These are phyloP conservation scores for Gnetum montanum DNA, from an alignment of 75 land plant species.

Conservation along the genomic window DNA sequence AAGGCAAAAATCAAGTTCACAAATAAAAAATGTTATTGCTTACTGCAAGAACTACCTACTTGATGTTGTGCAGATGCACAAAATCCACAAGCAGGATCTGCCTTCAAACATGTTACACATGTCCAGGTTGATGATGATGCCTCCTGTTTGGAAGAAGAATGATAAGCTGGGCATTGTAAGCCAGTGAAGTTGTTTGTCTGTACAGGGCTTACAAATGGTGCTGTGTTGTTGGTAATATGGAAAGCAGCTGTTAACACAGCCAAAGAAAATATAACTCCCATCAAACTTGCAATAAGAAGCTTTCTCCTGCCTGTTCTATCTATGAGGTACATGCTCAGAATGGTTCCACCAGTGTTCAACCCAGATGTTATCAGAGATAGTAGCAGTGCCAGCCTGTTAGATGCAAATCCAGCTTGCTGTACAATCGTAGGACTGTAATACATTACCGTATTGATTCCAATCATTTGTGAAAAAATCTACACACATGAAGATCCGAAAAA, in stretches of 20 bases:
- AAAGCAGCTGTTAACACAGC: conserved; percentile 41
- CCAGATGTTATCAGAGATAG: conserved; percentile 79
- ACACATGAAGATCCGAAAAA: too few species aligned
- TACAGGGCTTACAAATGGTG: conserved; percentile 22
- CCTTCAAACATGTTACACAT: too few species aligned
- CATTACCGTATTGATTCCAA: conserved; percentile 94
- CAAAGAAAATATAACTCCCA: conserved; percentile 46
- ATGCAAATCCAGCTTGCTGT: conserved; percentile 85
- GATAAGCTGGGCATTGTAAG: too few species aligned
- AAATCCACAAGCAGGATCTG: too few species aligned
- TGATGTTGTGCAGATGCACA: too few species aligned
- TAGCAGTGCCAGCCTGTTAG: conserved; percentile 64
- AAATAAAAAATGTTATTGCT: too few species aligned
- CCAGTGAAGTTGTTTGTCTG: neutral
- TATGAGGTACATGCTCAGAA: conserved; percentile 65
- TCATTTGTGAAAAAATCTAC: conserved; percentile 57
- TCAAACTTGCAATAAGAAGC: conserved; percentile 47
- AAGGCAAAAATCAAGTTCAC: too few species aligned
- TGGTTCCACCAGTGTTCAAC: conserved; percentile 73
- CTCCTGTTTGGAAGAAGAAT: too few species aligned
- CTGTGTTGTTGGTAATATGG: conserved; percentile 21
- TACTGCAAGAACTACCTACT: too few species aligned
- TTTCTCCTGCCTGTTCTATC: conserved; percentile 67
- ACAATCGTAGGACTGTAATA: conserved; percentile 92
- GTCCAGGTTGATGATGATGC: too few species aligned